phyloP scores from a whole-genome alignment of 768 basidiomycete species.

The Cyclocybe aegerita region DNA sequence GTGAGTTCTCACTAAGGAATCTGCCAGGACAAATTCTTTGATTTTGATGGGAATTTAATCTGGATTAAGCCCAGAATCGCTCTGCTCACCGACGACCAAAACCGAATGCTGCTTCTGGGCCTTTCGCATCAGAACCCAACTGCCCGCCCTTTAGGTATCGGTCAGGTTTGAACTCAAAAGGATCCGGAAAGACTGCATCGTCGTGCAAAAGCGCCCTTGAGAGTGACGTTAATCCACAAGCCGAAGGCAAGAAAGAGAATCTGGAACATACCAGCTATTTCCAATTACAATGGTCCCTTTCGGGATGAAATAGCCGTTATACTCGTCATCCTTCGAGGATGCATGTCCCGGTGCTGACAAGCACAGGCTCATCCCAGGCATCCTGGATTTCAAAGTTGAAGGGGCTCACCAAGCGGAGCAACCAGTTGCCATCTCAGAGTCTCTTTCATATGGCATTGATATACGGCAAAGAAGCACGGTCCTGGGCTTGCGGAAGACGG shows the following conservation, averaged over 20 bases:
- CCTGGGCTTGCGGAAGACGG: slow-evolving; percentile 28
- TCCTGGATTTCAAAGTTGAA: too few relatives aligned
- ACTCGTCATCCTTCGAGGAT: slow-evolving; percentile 27
- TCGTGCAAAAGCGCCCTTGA: slow-evolving; percentile 34
- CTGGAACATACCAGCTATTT: slow-evolving; percentile 25
- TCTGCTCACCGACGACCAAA: slow-evolving; percentile 19
- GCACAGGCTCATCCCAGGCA: slow-evolving; percentile 2
- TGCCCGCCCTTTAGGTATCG: slow-evolving; percentile 24
- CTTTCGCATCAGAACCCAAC: slow-evolving; percentile 9
- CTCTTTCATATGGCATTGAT: slow-evolving; percentile 13
- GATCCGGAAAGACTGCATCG: slow-evolving; percentile 28
- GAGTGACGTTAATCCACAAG: not conserved
- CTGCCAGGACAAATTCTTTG: slow-evolving; percentile 17
- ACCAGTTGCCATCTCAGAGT: slow-evolving; percentile 9
- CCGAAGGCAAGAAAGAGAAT: not conserved
- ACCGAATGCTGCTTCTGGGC: slow-evolving; percentile 18
- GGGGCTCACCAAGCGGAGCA: slow-evolving; percentile 16
- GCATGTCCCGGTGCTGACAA: slow-evolving; percentile 17
- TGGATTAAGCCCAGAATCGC: too few relatives aligned
- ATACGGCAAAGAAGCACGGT: slow-evolving; percentile 28
- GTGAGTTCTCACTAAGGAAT: slow-evolving; percentile 14
- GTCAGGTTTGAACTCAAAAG: slow-evolving; percentile 28
- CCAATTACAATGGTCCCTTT: slow-evolving; percentile 28
- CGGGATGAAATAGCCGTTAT: slow-evolving; percentile 33
- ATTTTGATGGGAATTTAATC: not conserved